Base-by-base conservation (phyloP, 2,329 filamentous ascomycete genomes). In the Cercospora citrullina region DNA sequence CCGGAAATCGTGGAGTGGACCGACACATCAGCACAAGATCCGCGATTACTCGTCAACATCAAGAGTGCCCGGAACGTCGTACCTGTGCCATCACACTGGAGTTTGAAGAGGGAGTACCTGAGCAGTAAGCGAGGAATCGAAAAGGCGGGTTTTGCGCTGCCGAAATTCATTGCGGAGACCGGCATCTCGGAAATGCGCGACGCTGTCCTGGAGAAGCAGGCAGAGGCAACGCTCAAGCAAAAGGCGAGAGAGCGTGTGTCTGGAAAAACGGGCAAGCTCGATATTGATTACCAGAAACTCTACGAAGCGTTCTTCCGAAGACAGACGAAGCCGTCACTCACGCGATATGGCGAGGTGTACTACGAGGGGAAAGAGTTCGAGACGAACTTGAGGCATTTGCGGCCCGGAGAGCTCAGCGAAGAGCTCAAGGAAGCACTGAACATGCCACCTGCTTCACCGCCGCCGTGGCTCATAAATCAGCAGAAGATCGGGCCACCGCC, bases 311-410 rank as follows among this genome's bases (percentile, higher is more conserved):
- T 99, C 84, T 99, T 99, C 84, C 89, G 93, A 68, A 96, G 97
- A 78, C 95, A 99, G 82, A 96, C 93, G 48, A 99, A 99, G 81
- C 95, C 95, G 0, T 90, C 93, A 74, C 83, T 99, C 71, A 98
- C 95, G 33, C 88, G 94, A 53, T 99, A 97, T 75, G 95, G 95
- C 48, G 95, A 99, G 80, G 94, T 99, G n/a, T 99, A 99, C 80
- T 98, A 98, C 79, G 95, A 99, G 81, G 95, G 95, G 77, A 99
- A 99, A 80, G 95, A 99, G 79, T 95, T 92, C 77, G 95, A 99
- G 81, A 97, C 95, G 0, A 96, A 98, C 78, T 87, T 96, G 71
- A 90, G 92, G 74, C 92, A 97, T 81, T 87, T 97, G 68, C 89
- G 93, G 71, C 92, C 95, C 1, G 95, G 95, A 39, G 94, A 98